phyloP scores from a whole-genome alignment of 2,329 filamentous ascomycete genomes.

The Curvularia sp. region DNA sequence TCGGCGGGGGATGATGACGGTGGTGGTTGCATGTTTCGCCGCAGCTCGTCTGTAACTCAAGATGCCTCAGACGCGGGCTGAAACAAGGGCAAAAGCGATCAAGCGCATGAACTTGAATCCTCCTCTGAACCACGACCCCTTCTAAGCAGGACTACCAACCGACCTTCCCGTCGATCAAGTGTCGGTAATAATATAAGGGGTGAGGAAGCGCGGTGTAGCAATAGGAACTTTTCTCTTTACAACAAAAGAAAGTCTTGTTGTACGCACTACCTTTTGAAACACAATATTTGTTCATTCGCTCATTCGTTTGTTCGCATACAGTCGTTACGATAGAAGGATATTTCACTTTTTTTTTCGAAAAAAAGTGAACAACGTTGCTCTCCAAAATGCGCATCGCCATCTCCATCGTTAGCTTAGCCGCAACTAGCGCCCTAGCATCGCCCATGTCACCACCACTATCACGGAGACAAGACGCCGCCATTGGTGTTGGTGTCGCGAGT shows the following conservation, averaged over 20 bases:
- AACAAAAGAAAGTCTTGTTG: too few species aligned
- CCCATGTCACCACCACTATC: constrained; percentile 21
- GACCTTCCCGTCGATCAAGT: not conserved
- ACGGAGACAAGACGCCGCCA: constrained; percentile 13
- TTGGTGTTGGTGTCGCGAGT: constrained; percentile 22
- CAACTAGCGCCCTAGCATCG: constrained; percentile 29
- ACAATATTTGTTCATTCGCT: too few species aligned
- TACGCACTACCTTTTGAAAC: too few species aligned
- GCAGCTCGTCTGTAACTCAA: not conserved
- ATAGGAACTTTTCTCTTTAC: too few species aligned
- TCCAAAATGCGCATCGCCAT: constrained; percentile 27
- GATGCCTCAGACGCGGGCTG: not conserved
- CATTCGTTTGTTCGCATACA: constrained; percentile 1
- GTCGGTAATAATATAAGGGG: not conserved
- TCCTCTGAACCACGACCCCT: not conserved
- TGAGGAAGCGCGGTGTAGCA: not conserved
- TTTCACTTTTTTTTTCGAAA: not conserved
- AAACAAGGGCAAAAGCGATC: not conserved
- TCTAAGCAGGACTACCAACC: not conserved
- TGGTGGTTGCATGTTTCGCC: not conserved
- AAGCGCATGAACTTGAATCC: not conserved
- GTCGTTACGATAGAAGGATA: constrained; percentile 9
- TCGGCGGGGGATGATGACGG: too few species aligned
- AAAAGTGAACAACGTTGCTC: not conserved
- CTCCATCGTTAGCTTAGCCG: constrained; percentile 20